Evolutionary conservation across 768 basidiomycete genomes (phyloP).

Genomic region (Trametes gibbosa): DNA sequence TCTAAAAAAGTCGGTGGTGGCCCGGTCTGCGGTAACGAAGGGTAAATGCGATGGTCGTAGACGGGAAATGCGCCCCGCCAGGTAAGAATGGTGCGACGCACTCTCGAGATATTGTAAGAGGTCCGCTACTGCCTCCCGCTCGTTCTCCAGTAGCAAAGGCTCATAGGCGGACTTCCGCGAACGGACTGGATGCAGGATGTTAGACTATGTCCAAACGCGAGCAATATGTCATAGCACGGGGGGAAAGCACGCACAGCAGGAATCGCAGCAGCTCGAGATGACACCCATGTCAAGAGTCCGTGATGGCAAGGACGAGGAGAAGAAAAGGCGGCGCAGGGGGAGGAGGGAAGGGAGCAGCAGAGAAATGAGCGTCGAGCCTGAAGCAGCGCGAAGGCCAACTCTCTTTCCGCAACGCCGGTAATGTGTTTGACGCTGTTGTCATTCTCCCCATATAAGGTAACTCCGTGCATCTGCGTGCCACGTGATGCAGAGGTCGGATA

Average conservation of each 20-base stretch:
- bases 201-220: slow-evolving; percentile 14
- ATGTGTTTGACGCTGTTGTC: slow-evolving; percentile 18
- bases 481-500: background rate
- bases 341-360: slow-evolving; percentile 3
- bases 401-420: slow-evolving; percentile 8
- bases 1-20: slow-evolving; percentile 97
- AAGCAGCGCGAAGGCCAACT: slow-evolving; percentile 9
- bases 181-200: slow-evolving; percentile 49
- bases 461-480: background rate
- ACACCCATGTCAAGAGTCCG: slow-evolving; percentile 56
- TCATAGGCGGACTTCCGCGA: slow-evolving; percentile 85
- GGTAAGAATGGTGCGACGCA: slow-evolving; percentile 39
- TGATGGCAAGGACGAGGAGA: slow-evolving; percentile 14
- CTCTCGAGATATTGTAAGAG: slow-evolving; percentile 97
- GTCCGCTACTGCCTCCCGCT: slow-evolving; percentile 97
- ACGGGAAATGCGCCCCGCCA: background rate
- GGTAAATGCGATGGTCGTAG: background rate
- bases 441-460: background rate
- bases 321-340: slow-evolving; percentile 9
- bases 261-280: slow-evolving; percentile 78
- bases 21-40: slow-evolving; percentile 63
- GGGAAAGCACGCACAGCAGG: slow-evolving; percentile 58
- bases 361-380: slow-evolving; percentile 16
- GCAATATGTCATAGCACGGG: slow-evolving; percentile 2
- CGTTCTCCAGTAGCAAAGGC: slow-evolving; percentile 84